Evolutionary conservation across 768 basidiomycete genomes (phyloP).

Genomic region (Suillus clintonianus): DNA sequence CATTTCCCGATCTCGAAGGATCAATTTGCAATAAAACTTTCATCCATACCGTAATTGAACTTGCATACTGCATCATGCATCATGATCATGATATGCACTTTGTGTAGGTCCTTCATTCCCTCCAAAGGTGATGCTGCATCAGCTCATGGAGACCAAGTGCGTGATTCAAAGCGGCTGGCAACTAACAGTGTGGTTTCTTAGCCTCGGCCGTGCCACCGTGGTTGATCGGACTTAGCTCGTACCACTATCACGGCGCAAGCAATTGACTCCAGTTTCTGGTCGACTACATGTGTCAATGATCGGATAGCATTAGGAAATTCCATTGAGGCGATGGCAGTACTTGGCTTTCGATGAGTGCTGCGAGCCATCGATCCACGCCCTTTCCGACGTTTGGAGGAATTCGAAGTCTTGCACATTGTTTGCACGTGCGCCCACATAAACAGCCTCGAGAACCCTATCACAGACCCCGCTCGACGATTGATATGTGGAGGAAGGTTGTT

Average conservation of each 20-base stretch:
- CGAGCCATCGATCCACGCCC: background rate
- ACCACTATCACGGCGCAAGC: background rate
- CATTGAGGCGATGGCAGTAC: background rate
- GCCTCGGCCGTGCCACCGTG: background rate
- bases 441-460: background rate
- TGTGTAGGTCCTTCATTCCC: background rate
- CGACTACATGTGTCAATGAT: background rate
- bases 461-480: background rate
- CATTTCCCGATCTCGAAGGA: background rate
- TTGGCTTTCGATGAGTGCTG: background rate
- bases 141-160: background rate
- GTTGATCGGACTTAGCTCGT: background rate
- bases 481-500: background rate
- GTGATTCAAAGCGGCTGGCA: background rate
- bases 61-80: background rate
- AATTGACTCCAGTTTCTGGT: background rate
- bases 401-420: conserved; percentile 1
- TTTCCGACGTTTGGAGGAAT: background rate
- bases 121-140: background rate
- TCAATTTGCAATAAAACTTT: background rate
- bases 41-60: background rate
- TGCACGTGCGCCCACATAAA: background rate
- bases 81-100: background rate
- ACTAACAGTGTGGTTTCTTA: background rate
- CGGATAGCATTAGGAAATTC: background rate